These are phyloP conservation scores for Chlamydomonas urium DNA, from an alignment of 139 green algal species.

Conservation along the genomic window DNA sequence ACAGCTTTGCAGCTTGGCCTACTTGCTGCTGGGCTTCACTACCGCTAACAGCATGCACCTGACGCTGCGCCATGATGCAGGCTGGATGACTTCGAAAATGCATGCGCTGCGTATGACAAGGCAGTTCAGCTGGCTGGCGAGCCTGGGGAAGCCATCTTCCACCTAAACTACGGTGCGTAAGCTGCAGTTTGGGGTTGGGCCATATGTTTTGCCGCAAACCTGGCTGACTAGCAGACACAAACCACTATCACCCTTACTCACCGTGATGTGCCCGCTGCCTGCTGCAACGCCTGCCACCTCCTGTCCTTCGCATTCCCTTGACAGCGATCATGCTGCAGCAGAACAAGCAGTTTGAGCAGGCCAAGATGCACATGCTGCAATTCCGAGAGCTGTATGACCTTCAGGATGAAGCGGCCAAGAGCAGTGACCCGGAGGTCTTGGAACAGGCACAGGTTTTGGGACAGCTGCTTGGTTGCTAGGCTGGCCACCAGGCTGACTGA, in stretches of 20 bases:
- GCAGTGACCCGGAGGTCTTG: conserved; percentile 35
- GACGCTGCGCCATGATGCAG: conserved; percentile 11
- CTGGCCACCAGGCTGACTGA: too few species aligned
- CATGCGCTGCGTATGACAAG: conserved; percentile 12
- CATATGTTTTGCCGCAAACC: too few species aligned
- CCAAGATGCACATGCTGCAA: conserved; percentile 26
- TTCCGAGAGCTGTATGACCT: conserved; percentile 41
- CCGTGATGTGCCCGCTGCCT: too few species aligned
- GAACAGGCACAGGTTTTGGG: conserved; percentile 33
- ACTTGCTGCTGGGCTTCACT: too few species aligned
- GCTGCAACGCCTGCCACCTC: not conserved
- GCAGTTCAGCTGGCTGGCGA: conserved; percentile 56
- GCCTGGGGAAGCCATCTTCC: conserved; percentile 53
- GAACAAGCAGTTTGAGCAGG: conserved; percentile 22
- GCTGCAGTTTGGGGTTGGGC: too few species aligned
- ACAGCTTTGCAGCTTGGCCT: too few species aligned
- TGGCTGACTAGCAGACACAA: too few species aligned
- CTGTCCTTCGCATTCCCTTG: not conserved
- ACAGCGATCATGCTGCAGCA: conserved; percentile 59
- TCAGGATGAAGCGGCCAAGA: conserved; percentile 36
- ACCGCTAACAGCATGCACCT: conserved; percentile 1
- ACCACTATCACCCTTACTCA: too few species aligned
- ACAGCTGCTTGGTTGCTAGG: conserved; percentile 39
- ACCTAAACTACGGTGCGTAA: conserved; percentile 80
- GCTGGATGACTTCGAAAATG: conserved; percentile 35